These are phyloP conservation scores for Pichia sp. DNA, from an alignment of 1,139 yeast species.

Conservation along the genomic window DNA sequence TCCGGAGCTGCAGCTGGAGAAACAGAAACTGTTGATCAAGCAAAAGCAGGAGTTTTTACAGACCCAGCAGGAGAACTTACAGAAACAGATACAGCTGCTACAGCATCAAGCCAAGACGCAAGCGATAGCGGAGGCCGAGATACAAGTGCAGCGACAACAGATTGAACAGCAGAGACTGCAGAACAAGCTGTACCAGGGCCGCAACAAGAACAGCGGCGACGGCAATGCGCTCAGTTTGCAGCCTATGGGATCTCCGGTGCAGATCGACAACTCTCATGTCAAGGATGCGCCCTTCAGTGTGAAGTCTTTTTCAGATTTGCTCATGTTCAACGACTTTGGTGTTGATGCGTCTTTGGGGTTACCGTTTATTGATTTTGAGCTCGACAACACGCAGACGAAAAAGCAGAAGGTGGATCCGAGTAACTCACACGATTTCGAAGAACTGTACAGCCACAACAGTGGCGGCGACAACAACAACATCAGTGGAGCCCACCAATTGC, in stretches of 20 bases:
- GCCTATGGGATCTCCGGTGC: conserved; percentile 4
- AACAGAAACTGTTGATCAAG: conserved; percentile 7
- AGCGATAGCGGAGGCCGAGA: background rate
- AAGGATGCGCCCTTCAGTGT: conserved; percentile 15
- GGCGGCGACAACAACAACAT: background rate
- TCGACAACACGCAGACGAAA: conserved; percentile 21
- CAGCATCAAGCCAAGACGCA: conserved; percentile 5
- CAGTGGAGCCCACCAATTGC: background rate
- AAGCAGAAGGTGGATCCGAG: conserved; percentile 11
- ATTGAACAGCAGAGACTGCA: background rate
- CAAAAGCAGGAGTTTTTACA: conserved; percentile 12
- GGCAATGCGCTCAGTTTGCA: background rate
- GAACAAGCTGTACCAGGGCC: background rate
- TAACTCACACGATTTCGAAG: conserved; percentile 1
- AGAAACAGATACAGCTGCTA: conserved; percentile 8
- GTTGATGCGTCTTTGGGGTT: conserved; percentile 67
- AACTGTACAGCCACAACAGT: background rate
- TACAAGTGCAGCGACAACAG: background rate
- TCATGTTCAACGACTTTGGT: conserved; percentile 50
- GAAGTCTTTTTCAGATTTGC: conserved; percentile 33
- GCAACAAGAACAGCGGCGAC: conserved; percentile 8
- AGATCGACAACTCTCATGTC: background rate
- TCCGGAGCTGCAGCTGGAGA: background rate
- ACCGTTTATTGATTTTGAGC: conserved; percentile 46
- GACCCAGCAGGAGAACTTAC: conserved; percentile 11